Base-by-base conservation (phyloP, 2,329 filamentous ascomycete species). In the Alternaria atra region DNA sequence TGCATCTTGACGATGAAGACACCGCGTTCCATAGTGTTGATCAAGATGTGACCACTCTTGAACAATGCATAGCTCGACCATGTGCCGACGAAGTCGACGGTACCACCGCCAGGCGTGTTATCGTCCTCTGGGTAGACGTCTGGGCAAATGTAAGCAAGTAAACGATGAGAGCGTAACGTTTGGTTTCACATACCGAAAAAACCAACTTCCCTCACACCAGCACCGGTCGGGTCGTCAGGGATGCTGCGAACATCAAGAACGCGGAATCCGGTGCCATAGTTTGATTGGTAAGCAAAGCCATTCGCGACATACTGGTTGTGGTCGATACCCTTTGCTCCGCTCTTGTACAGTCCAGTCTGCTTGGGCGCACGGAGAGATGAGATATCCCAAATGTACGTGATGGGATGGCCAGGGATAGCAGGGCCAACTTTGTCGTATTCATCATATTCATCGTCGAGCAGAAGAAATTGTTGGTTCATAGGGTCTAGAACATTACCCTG, bases 401-500 rank as follows among this genome's bases (percentile, higher is more conserved):
- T 74, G 27, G 76, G 76, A 61, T 78, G 71, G 34, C 77, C 77
- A 17, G 74, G 50, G 5, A 65, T 64, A 35, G 65, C 77, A 7
- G 77, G 75, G 15, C 75, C 77, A 15, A 72, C 69, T 37, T 72
- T 67, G 66, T 79, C 77, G 62, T 77, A 78, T 65, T 79, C 77
- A 40, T 79, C 77, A 53, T 78, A 78, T 53, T 79, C 77, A 39
- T 79, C 77, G 30, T 79, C 77, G 6, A 79, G 72, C n/a, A 79
- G 71, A 17, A 79, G 65, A 58, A 74, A 79, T 10, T 70, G 58
- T 63, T 79, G 76, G 60, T 76, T 70, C 27, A 73, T 64, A 25
- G 70, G 67, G 61, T 79, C 77, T 15, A 86, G 78, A 4, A 87
- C 78, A 77, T 83, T 84, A 6, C 86, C 86, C 68, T 87, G 86